phyloP scores from a whole-genome alignment of 2,329 filamentous ascomycete genomes.

The Aspergillus sp. region DNA sequence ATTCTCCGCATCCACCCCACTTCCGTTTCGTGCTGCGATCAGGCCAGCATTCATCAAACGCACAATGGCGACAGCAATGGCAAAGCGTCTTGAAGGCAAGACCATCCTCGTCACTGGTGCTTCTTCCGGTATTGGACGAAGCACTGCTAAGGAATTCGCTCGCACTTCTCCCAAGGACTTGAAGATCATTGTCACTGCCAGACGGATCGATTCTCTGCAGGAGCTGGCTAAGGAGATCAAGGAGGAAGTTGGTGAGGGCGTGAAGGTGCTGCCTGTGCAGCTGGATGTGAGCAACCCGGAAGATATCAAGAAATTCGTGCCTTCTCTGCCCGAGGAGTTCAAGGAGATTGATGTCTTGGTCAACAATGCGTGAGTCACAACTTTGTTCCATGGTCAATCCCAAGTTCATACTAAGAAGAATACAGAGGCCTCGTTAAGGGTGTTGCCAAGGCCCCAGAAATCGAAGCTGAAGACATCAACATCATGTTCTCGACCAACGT shows the following conservation, averaged over 20 bases:
- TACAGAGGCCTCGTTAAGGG: slow-evolving; percentile 82
- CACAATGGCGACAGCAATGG: slow-evolving; percentile 68
- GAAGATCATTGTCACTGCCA: slow-evolving; percentile 85
- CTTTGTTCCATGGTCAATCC: too few species aligned
- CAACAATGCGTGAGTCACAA: slow-evolving; percentile 83
- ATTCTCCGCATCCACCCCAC: slow-evolving; percentile 23
- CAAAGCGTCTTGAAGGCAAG: slow-evolving; percentile 87
- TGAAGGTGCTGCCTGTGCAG: slow-evolving; percentile 79
- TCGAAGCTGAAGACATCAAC: slow-evolving; percentile 77
- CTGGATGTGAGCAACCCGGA: slow-evolving; percentile 82
- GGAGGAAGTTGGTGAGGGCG: slow-evolving; percentile 73
- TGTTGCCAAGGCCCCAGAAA: slow-evolving; percentile 80
- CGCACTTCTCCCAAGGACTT: slow-evolving; percentile 77
- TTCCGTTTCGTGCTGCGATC: slow-evolving; percentile 21
- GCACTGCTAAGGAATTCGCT: slow-evolving; percentile 84
- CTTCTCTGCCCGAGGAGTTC: slow-evolving; percentile 75
- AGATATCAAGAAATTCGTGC: slow-evolving; percentile 73
- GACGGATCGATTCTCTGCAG: slow-evolving; percentile 75
- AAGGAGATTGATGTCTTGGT: slow-evolving; percentile 83
- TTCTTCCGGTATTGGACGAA: slow-evolving; percentile 82
- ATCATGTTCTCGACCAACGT: slow-evolving; percentile 93
- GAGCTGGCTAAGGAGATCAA: slow-evolving; percentile 75
- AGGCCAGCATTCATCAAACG: slow-evolving; percentile 34
- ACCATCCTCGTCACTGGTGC: slow-evolving; percentile 90
- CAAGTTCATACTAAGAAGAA: slow-evolving; percentile 12